These are phyloP conservation scores for Baudoinia panamericana DNA, from an alignment of 495 filamentous ascomycete genomes.

Conservation along the genomic window DNA sequence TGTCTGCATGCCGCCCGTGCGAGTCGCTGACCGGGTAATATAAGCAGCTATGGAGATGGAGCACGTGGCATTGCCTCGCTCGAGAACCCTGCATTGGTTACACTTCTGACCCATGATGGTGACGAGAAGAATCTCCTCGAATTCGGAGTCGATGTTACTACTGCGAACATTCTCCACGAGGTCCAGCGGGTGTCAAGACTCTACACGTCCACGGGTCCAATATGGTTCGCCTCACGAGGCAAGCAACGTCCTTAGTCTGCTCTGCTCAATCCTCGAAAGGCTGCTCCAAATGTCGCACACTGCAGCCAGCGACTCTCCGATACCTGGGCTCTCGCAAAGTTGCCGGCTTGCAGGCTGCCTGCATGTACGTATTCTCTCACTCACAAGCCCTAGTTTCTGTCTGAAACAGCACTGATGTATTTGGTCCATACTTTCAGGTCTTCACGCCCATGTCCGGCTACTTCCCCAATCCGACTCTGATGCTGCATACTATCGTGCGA, in stretches of 20 bases:
- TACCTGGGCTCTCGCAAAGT: conserved; percentile 7
- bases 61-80: conserved; percentile 5
- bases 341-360: conserved; percentile 11
- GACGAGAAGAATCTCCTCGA: conserved; percentile 3
- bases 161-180: conserved; percentile 13
- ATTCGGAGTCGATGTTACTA: conserved; percentile 4
- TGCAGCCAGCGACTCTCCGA: conserved; percentile 7
- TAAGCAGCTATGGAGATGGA: conserved; percentile 9
- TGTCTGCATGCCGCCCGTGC: too few species aligned
- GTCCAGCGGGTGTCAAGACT: conserved; percentile 13
- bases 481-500: conserved; percentile 14
- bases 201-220: conserved; percentile 10
- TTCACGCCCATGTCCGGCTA: conserved; percentile 15
- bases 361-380: too few species aligned
- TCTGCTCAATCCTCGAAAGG: conserved; percentile 8
- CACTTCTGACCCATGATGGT: conserved; percentile 11
- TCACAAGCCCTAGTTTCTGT: too few species aligned
- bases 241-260: background rate
- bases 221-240: conserved; percentile 9
- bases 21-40: too few species aligned
- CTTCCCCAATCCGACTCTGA: conserved; percentile 16
- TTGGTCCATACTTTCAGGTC: too few species aligned
- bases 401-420: background rate
- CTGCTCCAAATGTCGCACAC: conserved; percentile 5
- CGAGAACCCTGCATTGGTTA: conserved; percentile 2